Conservation (phyloP, 257 asterid genomes). For the Apocynum venetum region DNA sequence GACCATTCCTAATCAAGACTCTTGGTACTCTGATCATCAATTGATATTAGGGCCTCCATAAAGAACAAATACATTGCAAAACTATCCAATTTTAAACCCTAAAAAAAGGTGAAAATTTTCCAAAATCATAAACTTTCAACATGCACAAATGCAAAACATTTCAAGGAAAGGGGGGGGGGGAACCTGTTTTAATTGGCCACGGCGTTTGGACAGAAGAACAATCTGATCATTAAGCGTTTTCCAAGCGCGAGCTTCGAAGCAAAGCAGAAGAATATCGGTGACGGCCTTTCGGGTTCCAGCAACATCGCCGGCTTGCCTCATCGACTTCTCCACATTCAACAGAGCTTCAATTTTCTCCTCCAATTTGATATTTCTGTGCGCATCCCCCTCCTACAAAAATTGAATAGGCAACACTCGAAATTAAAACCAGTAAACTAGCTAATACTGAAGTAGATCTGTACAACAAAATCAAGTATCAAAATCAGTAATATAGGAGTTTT, state of each 20-base stretch:
- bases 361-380: slow-evolving; percentile 34
- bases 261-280: slow-evolving; percentile 77
- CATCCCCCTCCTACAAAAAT: slow-evolving; percentile 60
- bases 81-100: background rate
- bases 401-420: slow-evolving; percentile 6
- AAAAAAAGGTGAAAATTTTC: background rate
- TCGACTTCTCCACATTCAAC: slow-evolving; percentile 92
- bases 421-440: slow-evolving; percentile 26
- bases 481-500: background rate
- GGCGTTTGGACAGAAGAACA: slow-evolving; percentile 81
- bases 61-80: background rate
- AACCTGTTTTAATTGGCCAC: slow-evolving; percentile 95
- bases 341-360: slow-evolving; percentile 67
- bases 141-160: background rate
- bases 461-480: background rate
- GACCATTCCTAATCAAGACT: background rate
- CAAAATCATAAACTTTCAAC: background rate
- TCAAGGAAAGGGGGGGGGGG: background rate
- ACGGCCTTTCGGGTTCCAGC: slow-evolving; percentile 81
- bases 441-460: slow-evolving; percentile 8
- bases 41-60: background rate
- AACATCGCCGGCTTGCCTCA: slow-evolving; percentile 86
- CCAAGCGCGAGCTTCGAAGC: slow-evolving; percentile 94
- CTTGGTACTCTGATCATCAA: background rate
- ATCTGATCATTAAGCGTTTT: slow-evolving; percentile 81